A percentile compares a stretch with the other conserved stretches of the same genome.
Conservation (phyloP, 306 rosid species). For the Luffa aegyptiaca region DNA sequence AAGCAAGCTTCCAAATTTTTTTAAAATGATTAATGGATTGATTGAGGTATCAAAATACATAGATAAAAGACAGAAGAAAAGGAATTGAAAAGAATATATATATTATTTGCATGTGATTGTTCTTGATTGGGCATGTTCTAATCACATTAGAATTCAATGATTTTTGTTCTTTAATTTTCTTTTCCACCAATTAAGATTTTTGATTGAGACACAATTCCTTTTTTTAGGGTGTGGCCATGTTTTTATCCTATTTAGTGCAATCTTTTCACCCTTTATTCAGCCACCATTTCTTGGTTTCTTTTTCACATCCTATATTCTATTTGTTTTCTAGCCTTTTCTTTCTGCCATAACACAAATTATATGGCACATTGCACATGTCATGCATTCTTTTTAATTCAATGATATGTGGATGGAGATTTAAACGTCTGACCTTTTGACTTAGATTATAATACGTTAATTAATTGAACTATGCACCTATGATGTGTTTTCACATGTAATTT, state of each 20-base stretch:
- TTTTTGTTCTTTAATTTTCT: conserved; percentile 13
- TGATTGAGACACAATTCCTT: not conserved
- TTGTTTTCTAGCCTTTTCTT: not conserved
- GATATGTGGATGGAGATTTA: too few relatives aligned
- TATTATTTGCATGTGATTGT: conserved; percentile 39
- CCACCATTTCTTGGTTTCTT: not conserved
- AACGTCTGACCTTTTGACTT: too few relatives aligned
- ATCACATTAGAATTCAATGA: conserved; percentile 19
- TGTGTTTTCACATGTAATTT: too few relatives aligned
- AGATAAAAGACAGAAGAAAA: conserved; percentile 11
- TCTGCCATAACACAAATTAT: not conserved
- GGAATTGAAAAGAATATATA: conserved; percentile 3
- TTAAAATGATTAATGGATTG: conserved; percentile 58
- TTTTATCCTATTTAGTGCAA: conserved; percentile 30
- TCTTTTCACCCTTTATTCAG: not conserved
- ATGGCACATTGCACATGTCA: not conserved
- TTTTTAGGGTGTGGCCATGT: conserved; percentile 38
- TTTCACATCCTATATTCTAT: not conserved
- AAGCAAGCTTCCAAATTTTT: not conserved
- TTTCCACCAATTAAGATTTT: conserved; percentile 19
- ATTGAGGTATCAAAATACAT: conserved; percentile 46
- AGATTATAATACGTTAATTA: too few relatives aligned
- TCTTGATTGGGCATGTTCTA: conserved; percentile 42
- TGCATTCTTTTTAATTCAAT: too few relatives aligned
- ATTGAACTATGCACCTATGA: too few relatives aligned